phyloP scores from a whole-genome alignment of 768 basidiomycete genomes.

The Termitomyces sp. region DNA sequence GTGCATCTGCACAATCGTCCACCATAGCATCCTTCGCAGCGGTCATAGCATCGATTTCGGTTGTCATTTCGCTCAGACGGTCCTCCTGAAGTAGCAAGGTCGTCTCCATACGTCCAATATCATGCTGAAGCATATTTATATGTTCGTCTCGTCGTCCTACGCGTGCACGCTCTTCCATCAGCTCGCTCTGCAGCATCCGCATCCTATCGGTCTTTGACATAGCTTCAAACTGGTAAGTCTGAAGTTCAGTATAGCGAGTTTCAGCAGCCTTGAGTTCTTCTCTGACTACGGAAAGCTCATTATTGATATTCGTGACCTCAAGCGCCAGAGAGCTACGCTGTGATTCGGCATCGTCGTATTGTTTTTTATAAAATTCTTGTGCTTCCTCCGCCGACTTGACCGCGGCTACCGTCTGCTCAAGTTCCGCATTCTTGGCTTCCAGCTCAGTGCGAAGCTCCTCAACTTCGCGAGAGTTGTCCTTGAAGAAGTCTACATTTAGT shows the following conservation, averaged over 20 bases:
- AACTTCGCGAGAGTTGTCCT: conserved; percentile 28
- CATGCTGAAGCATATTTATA: conserved; percentile 75
- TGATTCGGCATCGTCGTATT: conserved; percentile 52
- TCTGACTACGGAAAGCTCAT: conserved; percentile 48
- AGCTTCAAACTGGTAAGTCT: conserved; percentile 58
- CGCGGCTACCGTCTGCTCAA: conserved; percentile 24
- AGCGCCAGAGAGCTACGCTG: conserved; percentile 63
- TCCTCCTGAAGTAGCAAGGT: conserved; percentile 75
- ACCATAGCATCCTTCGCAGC: conserved; percentile 77
- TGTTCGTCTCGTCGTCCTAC: conserved; percentile 65
- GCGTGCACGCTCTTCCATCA: conserved; percentile 63
- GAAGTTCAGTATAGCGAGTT: conserved; percentile 53
- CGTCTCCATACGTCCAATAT: conserved; percentile 69
- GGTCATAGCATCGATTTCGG: conserved; percentile 58
- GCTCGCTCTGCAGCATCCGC: conserved; percentile 51
- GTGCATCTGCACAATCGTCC: conserved; percentile 75
- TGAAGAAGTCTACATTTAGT: conserved; percentile 25
- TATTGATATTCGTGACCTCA: conserved; percentile 55
- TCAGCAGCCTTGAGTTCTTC: conserved; percentile 52
- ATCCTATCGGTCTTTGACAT: conserved; percentile 55
- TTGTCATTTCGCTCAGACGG: conserved; percentile 59
- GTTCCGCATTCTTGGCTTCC: conserved; percentile 24
- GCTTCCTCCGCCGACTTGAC: conserved; percentile 24
- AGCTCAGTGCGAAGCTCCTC: conserved; percentile 31
- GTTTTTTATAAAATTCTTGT: conserved; percentile 34